phyloP scores from a whole-genome alignment of 2,329 filamentous ascomycete genomes.

The Cordyceps militaris region DNA sequence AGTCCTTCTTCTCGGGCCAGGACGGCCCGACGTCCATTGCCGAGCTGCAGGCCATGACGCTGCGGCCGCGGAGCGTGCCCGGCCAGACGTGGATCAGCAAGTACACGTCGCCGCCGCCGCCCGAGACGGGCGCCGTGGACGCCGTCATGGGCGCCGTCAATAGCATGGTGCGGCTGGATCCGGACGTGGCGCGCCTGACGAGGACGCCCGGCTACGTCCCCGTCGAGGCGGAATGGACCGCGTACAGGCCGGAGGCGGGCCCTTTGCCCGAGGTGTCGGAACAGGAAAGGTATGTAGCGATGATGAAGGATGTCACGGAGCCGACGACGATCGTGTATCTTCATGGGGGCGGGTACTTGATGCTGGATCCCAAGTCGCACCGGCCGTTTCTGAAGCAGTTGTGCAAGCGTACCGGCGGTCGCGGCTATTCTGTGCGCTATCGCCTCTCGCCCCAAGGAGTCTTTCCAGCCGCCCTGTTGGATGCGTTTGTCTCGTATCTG shows the following conservation, averaged over 20 bases:
- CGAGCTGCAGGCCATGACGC: slow-evolving; percentile 55
- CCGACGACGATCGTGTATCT: slow-evolving; percentile 64
- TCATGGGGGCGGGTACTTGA: slow-evolving; percentile 68
- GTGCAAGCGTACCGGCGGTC: slow-evolving; percentile 58
- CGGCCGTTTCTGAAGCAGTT: slow-evolving; percentile 52
- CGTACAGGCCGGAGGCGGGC: slow-evolving; percentile 51
- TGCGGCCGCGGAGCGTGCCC: slow-evolving; percentile 61
- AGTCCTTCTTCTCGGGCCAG: slow-evolving; percentile 48
- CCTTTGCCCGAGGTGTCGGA: slow-evolving; percentile 53
- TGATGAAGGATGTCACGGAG: slow-evolving; percentile 61
- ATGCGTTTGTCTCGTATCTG: slow-evolving; percentile 66
- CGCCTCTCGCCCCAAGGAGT: slow-evolving; percentile 66
- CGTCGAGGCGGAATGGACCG: slow-evolving; percentile 71
- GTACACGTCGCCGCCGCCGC: slow-evolving; percentile 54
- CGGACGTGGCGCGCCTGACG: slow-evolving; percentile 15
- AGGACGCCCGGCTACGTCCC: slow-evolving; percentile 44
- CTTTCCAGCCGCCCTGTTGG: slow-evolving; percentile 68
- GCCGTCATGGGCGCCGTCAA: slow-evolving; percentile 49
- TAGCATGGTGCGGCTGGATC: slow-evolving; percentile 17
- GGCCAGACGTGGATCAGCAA: slow-evolving; percentile 77
- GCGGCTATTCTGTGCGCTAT: slow-evolving; percentile 67
- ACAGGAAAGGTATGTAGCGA: slow-evolving; percentile 53
- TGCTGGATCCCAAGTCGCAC: slow-evolving; percentile 64
- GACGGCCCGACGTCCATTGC: slow-evolving; percentile 44
- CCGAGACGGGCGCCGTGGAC: slow-evolving; percentile 49